Base-by-base conservation (phyloP, 2,329 filamentous ascomycete genomes). In the Colletotrichum caudatum region DNA sequence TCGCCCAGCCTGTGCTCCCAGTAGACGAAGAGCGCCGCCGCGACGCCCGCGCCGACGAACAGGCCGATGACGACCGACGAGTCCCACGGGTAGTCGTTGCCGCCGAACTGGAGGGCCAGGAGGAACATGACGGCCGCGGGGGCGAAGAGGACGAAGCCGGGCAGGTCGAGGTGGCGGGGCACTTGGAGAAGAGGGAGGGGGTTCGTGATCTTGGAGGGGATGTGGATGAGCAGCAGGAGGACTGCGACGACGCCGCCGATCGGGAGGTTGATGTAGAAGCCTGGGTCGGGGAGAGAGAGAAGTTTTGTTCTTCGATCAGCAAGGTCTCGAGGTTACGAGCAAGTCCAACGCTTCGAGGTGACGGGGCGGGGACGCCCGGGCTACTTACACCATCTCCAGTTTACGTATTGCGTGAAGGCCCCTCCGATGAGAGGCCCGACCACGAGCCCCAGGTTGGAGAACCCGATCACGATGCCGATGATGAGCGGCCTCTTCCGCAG, bases 181-280 rank as follows among this genome's bases (percentile, higher is more conserved):
- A 80, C 73, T 12, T 75, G 70, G 20, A 63, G 61, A 37, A 75
- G 74, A 5, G 79, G 64, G 18, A 74, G 77, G 1, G 75, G 75
- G 69, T 82, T 83, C 50, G 72, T 29, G 14, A 76, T 76, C 56
- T 80, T 79, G 20, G 84, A 81, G 18, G 82, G 84, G 14, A 83
- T 78, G 57, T 76, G 74, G 29, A 82, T 70, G 12, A 82, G 64
- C 1, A 78, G 26, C 9, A 85, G 59, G 14, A 79, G 75, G 5
- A 78, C 5, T 11, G 77, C 82, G 3, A 81, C 78, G 18, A 83
- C 20, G 2, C 74, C 80, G 5, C 83, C 84, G 37, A 85, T 57
- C 1, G 84, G 84, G 6, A 87, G 78, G 74, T 86, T 86, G 78
- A 86, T 79, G 72, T 82, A 86, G 74, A 85, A 86, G 64, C 81